A percentile compares a stretch with the other conserved stretches of the same genome.
Conservation (phyloP, 192 early-diverging fungal species). For the Spizellomyces sp. region DNA sequence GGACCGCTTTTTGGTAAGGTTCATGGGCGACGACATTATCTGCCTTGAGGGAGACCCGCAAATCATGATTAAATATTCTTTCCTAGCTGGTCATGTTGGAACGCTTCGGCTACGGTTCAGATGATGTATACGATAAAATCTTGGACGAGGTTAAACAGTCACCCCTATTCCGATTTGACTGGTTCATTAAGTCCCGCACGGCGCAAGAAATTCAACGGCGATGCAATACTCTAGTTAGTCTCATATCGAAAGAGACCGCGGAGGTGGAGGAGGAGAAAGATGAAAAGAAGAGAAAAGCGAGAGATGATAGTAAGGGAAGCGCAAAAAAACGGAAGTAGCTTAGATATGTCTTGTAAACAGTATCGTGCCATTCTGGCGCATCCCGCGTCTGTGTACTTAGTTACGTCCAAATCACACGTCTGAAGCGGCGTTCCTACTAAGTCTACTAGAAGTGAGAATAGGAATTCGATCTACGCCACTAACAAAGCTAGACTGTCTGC, state of each 20-base stretch:
- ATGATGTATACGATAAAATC: constrained; percentile 94
- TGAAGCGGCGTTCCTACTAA: no score
- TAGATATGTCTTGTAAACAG: neutral
- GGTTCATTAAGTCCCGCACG: constrained; percentile 96
- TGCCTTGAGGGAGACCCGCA: no score
- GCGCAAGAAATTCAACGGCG: constrained; percentile 79
- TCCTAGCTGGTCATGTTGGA: constrained; percentile 78
- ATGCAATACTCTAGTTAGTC: constrained; percentile 78
- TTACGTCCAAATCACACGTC: no score
- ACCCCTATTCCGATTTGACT: constrained; percentile 92
- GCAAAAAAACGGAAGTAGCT: constrained; percentile 4
- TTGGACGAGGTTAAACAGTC: constrained; percentile 80
- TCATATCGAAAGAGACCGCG: constrained; percentile 61
- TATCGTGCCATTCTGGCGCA: no score
- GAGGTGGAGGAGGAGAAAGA: constrained; percentile 27
- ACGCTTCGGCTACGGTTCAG: constrained; percentile 84
- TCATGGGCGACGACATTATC: neutral
- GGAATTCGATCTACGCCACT: no score
- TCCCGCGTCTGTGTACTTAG: no score
- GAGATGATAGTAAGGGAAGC: neutral
- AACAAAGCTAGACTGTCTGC: no score
- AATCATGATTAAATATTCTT: no score
- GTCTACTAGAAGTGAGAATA: no score
- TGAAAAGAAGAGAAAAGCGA: constrained; percentile 9
- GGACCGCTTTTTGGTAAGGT: constrained; percentile 83